These are phyloP conservation scores for Chionographis japonica DNA, from an alignment of 106 monocot species.

Conservation along the genomic window DNA sequence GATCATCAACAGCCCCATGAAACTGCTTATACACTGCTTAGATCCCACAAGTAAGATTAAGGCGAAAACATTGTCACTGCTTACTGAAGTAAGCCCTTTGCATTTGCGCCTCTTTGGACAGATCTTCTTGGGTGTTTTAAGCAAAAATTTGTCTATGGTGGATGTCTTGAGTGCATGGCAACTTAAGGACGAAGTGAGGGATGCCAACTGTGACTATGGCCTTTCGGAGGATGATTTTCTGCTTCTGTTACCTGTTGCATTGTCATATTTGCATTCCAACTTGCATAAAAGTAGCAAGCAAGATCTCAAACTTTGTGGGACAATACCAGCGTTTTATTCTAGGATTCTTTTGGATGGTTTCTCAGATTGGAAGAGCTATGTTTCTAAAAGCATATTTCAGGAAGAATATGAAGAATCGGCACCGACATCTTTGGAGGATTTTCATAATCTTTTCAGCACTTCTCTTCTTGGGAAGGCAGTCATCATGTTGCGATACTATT, in stretches of 20 bases:
- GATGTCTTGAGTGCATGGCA: slow-evolving; percentile 13
- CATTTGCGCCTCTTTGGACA: slow-evolving; percentile 64
- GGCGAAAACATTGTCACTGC: slow-evolving; percentile 40
- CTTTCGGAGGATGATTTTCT: slow-evolving; percentile 53
- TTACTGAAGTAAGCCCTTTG: slow-evolving; percentile 61
- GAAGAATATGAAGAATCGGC: slow-evolving; percentile 44
- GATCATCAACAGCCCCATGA: slow-evolving; percentile 45
- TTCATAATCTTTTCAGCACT: slow-evolving; percentile 30
- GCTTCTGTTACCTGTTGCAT: slow-evolving; percentile 67
- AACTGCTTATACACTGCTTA: slow-evolving; percentile 53
- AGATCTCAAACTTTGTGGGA: slow-evolving; percentile 14
- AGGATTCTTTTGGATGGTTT: slow-evolving; percentile 58
- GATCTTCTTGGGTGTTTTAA: slow-evolving; percentile 42
- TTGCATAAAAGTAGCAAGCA: slow-evolving; percentile 16
- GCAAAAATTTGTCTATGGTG: slow-evolving; percentile 23
- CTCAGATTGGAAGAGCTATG: slow-evolving; percentile 58
- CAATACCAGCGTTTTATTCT: slow-evolving; percentile 49
- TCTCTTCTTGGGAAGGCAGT: slow-evolving; percentile 78
- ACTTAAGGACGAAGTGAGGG: slow-evolving; percentile 3
- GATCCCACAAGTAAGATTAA: slow-evolving; percentile 58
- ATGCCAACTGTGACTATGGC: slow-evolving; percentile 2
- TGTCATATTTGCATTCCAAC: slow-evolving; percentile 44
- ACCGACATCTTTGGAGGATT: slow-evolving; percentile 24
- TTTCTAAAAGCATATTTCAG: slow-evolving; percentile 42
- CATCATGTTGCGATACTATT: slow-evolving; percentile 47